Evolutionary conservation across 1,284 basidiomycete species (phyloP).

Genomic region (Gomphus bonarii): DNA sequence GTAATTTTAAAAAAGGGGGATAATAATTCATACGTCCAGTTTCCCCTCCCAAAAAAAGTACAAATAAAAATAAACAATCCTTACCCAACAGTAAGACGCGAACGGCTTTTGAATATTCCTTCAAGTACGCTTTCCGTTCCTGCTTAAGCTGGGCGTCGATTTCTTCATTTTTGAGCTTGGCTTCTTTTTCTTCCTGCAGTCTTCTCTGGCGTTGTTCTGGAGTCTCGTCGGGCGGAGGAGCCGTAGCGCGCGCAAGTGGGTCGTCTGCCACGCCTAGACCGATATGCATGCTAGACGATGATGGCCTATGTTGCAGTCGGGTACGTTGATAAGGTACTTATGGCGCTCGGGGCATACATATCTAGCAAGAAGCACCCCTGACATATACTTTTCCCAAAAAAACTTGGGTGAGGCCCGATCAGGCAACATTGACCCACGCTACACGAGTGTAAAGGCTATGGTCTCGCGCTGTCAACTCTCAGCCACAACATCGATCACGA

Average conservation of each 20-base stretch:
- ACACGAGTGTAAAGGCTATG: not conserved
- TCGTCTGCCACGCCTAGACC: constrained; percentile 21
- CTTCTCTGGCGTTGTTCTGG: constrained; percentile 29
- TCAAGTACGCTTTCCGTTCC: constrained; percentile 29
- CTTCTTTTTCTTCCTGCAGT: constrained; percentile 39
- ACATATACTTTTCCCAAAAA: not conserved
- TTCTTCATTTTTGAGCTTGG: constrained; percentile 42
- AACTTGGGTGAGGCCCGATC: not conserved
- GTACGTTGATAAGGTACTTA: not conserved
- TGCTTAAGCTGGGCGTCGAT: constrained; percentile 53
- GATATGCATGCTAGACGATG: not conserved
- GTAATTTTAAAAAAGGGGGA: too few relatives aligned
- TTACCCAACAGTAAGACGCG: constrained; percentile 47
- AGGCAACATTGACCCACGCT: not conserved
- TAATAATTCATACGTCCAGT: too few relatives aligned
- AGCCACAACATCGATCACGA: not conserved
- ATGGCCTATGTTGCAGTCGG: not conserved
- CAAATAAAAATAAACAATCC: not conserved
- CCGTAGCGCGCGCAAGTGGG: constrained; percentile 38
- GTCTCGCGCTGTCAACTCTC: not conserved
- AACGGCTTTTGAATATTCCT: constrained; percentile 36
- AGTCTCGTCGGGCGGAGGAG: constrained; percentile 42
- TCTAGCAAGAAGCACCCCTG: not conserved
- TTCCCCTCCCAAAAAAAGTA: not conserved
- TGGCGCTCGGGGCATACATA: not conserved